Evolutionary conservation across 1,284 basidiomycete genomes (phyloP), one percentile per base, ranked within the genome.

Genomic region (Irpex sp.): DNA sequence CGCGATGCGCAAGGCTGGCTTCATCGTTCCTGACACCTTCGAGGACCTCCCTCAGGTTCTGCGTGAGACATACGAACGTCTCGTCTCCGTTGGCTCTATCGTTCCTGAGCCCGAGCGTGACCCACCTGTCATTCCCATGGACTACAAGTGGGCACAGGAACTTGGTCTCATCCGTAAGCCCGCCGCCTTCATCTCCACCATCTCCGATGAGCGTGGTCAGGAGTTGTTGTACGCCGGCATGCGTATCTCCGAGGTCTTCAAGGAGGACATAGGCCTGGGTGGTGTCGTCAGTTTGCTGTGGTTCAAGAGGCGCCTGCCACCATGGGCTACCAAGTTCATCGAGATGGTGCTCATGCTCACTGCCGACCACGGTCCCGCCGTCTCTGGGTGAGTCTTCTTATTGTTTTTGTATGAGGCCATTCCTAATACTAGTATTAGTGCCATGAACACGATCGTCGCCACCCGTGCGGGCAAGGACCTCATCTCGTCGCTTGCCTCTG

Each of bases 101-200:
- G 77, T 81, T 57, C 90, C 89, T 68, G 83, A 88, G 81, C 70
- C 81, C 58, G 97, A 98, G 82, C 83, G 89, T 63, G 92, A 95
- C 49, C 95, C 96, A 36, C 97, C 97, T 21, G 89, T 93, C 68
- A 98, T 98, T 76, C 97, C 97, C 33, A 97, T 98, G 94, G 97
- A 99, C 83, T 99, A 98, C 91, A 97, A 98, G 84, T 98, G 97
- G 97, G 97, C 97, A 53, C 90, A 94, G 83, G 97, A 98, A 81
- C 90, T 98, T 63, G 97, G 97, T 64, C 90, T 98, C 76, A 96
- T 99, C 77, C 92, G 97, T 75, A 98, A 98, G 83, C 97, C 97
- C 49, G 96, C 97, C 53, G 95, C 97, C 11, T 99, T 99, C 85
- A 98, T 99, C 83, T 98, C 96, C 60, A 98, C 97, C 69, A 99